Evolutionary conservation across 768 basidiomycete genomes (phyloP), one percentile per base, ranked within the genome.

Genomic region (Mrakia frigida): DNA sequence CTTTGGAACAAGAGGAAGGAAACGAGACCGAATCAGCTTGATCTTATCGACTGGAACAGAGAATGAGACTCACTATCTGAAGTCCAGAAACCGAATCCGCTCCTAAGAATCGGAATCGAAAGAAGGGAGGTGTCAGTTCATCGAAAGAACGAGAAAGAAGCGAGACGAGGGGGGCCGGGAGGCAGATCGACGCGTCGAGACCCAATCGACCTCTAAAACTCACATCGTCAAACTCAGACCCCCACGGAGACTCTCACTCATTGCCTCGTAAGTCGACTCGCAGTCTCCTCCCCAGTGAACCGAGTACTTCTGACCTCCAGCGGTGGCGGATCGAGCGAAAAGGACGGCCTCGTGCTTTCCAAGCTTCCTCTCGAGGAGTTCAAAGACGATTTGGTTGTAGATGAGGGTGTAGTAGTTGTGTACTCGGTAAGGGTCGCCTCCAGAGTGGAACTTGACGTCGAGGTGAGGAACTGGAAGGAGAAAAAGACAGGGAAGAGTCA

Each of bases 261-360:
- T 91, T 6, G 90, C 91, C 81, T 90, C 89, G 84, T 87, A 91
- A 1, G 90, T 90, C 7, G 89, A 89, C 80, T 91, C 90, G 82
- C 90, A 91, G 78, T 92, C 90, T 3, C 91, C 90, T 21, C 81
- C 82, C 82, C 82, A 82, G 76, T 82, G 82, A 9, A 82, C 79
- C 2, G 82, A 81, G 78, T 78, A 82, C 37, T 81, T 76, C 83
- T 92, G 90, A 3, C 90, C 89, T 53, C 90, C 90, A 14, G 87
- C 87, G n/a, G 88, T 86, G 0, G 89, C 87, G 13, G 90, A 86
- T 33, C 91, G 85, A 10, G 90, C 90, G 79, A 91, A 91, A 2
- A 91, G 85, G 23, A 90, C 87, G 0, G 90, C 90, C 79, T 90
- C 87, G 37, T 88, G 86, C 75, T 86, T 86, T 7, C 91, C 91